These are phyloP conservation scores for Umbelopsis sp. DNA, from an alignment of 192 early-diverging fungal genomes.

Conservation along the genomic window DNA sequence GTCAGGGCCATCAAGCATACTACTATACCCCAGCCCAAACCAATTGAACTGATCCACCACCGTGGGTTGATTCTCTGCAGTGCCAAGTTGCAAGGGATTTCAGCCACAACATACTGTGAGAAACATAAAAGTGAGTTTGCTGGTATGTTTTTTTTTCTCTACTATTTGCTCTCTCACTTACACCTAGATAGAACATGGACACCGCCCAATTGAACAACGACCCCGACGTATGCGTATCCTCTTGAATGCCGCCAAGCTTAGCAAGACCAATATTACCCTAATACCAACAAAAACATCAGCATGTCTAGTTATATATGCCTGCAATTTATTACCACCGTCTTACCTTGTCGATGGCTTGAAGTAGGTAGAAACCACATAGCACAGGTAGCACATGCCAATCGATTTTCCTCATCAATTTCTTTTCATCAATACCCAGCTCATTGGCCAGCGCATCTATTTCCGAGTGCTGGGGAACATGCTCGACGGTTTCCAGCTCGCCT, in stretches of 20 bases:
- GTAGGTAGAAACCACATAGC: constrained; percentile 29
- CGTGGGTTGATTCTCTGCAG: constrained; percentile 16
- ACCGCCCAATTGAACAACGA: constrained; percentile 30
- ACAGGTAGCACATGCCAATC: constrained; percentile 25
- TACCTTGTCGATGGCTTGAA: constrained; percentile 33
- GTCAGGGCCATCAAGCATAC: constrained; percentile 21
- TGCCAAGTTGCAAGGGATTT: constrained; percentile 12
- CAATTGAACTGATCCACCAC: constrained; percentile 10
- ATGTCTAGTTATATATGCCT: background rate
- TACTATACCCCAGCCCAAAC: constrained; percentile 12
- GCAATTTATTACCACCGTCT: background rate
- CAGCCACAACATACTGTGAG: constrained; percentile 12
- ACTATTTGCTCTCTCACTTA: background rate
- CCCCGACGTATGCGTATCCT: constrained; percentile 21
- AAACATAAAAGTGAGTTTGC: too few species aligned
- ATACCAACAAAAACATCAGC: background rate
- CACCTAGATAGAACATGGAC: constrained; percentile 18
- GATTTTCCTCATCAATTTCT: constrained; percentile 23
- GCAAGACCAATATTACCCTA: constrained; percentile 33
- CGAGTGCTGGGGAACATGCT: background rate
- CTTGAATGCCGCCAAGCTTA: constrained; percentile 26
- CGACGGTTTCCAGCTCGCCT: background rate
- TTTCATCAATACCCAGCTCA: constrained; percentile 20
- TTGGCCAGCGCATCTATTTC: constrained; percentile 1
- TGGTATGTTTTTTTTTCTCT: too few species aligned